Base-by-base conservation (phyloP, 2,329 filamentous ascomycete species). In the Monilinia polystroma region DNA sequence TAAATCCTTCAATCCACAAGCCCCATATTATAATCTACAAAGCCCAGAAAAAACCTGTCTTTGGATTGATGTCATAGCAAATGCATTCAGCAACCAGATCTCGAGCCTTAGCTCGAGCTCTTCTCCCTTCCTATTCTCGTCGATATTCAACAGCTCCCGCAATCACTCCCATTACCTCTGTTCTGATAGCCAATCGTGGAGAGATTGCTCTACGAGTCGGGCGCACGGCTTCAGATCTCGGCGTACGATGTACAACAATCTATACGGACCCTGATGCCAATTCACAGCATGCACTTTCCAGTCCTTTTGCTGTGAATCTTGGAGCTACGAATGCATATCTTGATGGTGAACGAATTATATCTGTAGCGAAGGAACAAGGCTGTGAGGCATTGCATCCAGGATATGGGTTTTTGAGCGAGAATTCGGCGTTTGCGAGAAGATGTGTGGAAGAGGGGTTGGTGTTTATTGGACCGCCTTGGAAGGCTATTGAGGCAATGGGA, bases 141-240 rank as follows among this genome's bases (percentile, higher is more conserved):
- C 67, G 69, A 51, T 64, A 71, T 47, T 71, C 70, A 45, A 68
- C 68, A 18, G 45, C 66, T 29, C 26, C 68, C 20, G 45, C 68
- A 45, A 51, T 66, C 57, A 83, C 81, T 18, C 83, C 85, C 41
- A 85, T 89, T 72, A 88, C 87, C 66, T 96, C 93, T 11, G 90
- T 98, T 53, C 84, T 99, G 32, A 98, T 99, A 76, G 95, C 95
- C 64, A 99, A 99, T 78, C 89, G 95, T 73, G 95, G 95, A 73
- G 95, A 99, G 80, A 99, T 99, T 73, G 95, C 95, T 60, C 84
- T 99, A 77, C 91, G 95, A 72, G 95, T 99, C 72, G 90, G 93
- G 72, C 87, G 89, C 72, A 99, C 95, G 29, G 95, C 95, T 45
- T 84, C 91, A 62, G 87, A 90, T 70, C 90, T 97, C 76, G 94